Conservation (phyloP, 2,329 filamentous ascomycete species). For the Fusarium sp. region DNA sequence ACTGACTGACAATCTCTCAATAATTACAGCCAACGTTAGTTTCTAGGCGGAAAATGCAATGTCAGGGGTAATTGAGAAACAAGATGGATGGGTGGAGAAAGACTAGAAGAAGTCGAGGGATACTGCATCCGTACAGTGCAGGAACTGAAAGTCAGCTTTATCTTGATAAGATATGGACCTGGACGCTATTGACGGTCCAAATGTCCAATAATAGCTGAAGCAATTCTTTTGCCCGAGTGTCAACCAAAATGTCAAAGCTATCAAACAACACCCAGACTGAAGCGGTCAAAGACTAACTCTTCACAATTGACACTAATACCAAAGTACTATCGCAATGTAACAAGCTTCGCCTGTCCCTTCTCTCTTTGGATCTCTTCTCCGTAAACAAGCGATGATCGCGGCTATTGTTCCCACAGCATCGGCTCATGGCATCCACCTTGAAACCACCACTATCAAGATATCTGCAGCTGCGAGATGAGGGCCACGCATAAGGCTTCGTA, state of each 20-base stretch:
- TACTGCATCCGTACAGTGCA: constrained; percentile 20
- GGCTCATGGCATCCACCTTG: constrained; percentile 34
- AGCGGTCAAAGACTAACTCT: constrained; percentile 5
- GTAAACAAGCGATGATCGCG: constrained; percentile 29
- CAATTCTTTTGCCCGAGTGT: constrained; percentile 15
- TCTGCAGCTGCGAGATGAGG: constrained; percentile 29
- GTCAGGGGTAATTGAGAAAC: constrained; percentile 21
- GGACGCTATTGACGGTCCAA: background rate
- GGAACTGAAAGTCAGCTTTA: constrained; percentile 15
- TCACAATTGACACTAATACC: background rate
- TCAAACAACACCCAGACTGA: background rate
- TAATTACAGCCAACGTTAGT: background rate
- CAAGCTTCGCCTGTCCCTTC: constrained; percentile 33
- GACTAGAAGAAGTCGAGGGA: constrained; percentile 1
- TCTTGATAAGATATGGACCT: constrained; percentile 15
- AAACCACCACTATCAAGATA: constrained; percentile 24
- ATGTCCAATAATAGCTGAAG: constrained; percentile 15
- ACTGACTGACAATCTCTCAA: background rate
- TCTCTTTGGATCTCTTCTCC: constrained; percentile 30
- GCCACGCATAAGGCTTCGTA: constrained; percentile 39
- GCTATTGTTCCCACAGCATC: constrained; percentile 29
- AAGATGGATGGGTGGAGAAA: constrained; percentile 32
- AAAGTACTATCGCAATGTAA: constrained; percentile 5
- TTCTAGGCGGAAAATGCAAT: constrained; percentile 8
- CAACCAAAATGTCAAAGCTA: constrained; percentile 5